These are phyloP conservation scores for Leccinum uliginosum DNA, from an alignment of 768 basidiomycete genomes.

Conservation along the genomic window DNA sequence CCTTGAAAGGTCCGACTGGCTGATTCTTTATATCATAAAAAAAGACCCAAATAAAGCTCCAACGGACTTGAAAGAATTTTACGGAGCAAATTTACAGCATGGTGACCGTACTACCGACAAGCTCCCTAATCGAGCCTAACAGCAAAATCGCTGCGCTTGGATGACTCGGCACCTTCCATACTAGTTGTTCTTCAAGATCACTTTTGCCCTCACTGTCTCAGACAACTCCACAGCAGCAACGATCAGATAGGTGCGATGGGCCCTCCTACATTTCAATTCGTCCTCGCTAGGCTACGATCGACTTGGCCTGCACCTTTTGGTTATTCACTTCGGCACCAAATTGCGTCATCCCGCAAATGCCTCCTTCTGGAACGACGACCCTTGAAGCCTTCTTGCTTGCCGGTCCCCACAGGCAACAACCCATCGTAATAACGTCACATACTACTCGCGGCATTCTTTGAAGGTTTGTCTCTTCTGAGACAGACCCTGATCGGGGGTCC, in stretches of 20 bases:
- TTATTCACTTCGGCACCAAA: not conserved
- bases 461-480: not conserved
- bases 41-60: not conserved
- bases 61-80: not conserved
- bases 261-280: not conserved
- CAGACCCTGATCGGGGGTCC: not conserved
- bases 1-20: not conserved
- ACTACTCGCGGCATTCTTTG: not conserved
- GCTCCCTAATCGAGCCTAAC: not conserved
- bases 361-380: not conserved
- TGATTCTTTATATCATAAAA: not conserved
- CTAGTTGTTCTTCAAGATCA: not conserved
- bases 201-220: not conserved
- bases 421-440: not conserved
- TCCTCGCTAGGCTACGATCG: not conserved
- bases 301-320: not conserved
- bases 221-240: not conserved
- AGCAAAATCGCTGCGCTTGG: too few relatives aligned
- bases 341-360: not conserved
- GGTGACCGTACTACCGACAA: not conserved
- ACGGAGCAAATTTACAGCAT: not conserved
- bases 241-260: not conserved
- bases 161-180: too few relatives aligned
- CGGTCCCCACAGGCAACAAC: not conserved
- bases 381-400: not conserved